A percentile compares a stretch with the other conserved stretches of the same genome.
Conservation (phyloP, 352 stramenopile species). For the Blastocystis sp. region DNA sequence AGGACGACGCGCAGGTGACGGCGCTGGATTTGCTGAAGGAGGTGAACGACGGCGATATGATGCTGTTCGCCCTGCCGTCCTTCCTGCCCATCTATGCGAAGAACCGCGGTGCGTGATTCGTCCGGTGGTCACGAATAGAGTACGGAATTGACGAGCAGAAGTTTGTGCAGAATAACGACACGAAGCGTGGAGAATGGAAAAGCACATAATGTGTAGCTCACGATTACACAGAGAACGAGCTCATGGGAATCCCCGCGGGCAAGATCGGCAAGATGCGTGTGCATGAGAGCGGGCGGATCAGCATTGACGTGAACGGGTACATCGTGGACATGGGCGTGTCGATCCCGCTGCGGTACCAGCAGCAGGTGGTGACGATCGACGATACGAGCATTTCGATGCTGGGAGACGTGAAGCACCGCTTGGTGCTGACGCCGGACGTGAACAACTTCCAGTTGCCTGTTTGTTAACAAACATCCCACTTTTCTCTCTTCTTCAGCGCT, state of each 20-base stretch:
- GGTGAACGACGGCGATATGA: constrained; percentile 49
- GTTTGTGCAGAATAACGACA: constrained; percentile 35
- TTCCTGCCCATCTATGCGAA: constrained; percentile 62
- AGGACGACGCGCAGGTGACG: constrained; percentile 56
- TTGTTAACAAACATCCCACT: constrained; percentile 71
- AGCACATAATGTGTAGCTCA: constrained; percentile 4
- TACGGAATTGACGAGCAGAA: constrained; percentile 57
- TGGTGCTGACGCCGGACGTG: constrained; percentile 46
- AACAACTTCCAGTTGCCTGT: constrained; percentile 52
- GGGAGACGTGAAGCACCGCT: constrained; percentile 46
- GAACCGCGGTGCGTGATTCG: constrained; percentile 21
- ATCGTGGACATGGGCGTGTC: constrained; percentile 68
- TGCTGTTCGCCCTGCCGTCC: constrained; percentile 56
- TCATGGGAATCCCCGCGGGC: constrained; percentile 15
- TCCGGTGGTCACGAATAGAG: background rate
- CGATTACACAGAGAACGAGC: constrained; percentile 55
- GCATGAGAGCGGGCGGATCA: constrained; percentile 62
- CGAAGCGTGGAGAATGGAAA: constrained; percentile 16
- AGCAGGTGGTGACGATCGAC: constrained; percentile 62
- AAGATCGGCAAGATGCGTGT: constrained; percentile 64
- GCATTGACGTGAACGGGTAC: constrained; percentile 56
- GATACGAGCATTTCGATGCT: constrained; percentile 12
- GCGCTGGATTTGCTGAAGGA: constrained; percentile 45
- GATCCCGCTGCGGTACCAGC: constrained; percentile 59
- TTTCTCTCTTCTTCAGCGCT: constrained; percentile 82